Evolutionary conservation across 129 eudicot species (phyloP).

Genomic region (Arctium lappa): DNA sequence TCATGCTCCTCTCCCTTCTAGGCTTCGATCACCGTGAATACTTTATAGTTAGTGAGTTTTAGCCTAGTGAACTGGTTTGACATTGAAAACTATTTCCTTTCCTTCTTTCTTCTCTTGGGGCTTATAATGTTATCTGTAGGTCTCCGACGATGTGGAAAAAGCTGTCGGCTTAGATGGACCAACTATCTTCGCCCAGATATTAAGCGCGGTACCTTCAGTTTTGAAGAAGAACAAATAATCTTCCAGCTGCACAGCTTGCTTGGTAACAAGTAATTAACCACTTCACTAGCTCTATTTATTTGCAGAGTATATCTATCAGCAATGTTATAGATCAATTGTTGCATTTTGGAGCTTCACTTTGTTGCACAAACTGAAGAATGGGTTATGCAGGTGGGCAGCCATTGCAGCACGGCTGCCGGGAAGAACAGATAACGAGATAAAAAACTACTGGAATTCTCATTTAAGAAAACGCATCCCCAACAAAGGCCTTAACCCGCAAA

Average conservation of each 20-base stretch:
- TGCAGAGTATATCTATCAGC: not conserved
- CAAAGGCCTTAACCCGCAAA: slow-evolving; percentile 19
- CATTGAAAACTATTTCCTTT: not conserved
- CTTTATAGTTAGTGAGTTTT: not conserved
- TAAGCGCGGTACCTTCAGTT: slow-evolving; percentile 74
- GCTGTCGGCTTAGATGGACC: slow-evolving; percentile 93
- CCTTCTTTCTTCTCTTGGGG: not conserved
- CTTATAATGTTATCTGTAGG: slow-evolving; percentile 32
- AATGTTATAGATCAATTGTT: not conserved
- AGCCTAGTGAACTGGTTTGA: slow-evolving; percentile 4
- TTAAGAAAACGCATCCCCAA: slow-evolving; percentile 29
- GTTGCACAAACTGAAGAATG: slow-evolving; percentile 4
- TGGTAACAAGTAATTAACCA: slow-evolving; percentile 75
- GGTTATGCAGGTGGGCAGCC: slow-evolving; percentile 33
- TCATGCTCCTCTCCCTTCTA: not conserved
- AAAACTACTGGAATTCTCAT: slow-evolving; percentile 34
- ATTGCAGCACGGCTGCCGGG: slow-evolving; percentile 41
- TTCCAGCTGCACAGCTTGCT: slow-evolving; percentile 55
- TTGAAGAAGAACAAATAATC: slow-evolving; percentile 64
- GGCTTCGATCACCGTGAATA: not conserved
- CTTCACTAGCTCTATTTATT: slow-evolving; percentile 8
- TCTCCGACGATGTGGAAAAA: slow-evolving; percentile 83
- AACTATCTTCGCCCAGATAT: slow-evolving; percentile 91
- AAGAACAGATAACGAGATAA: slow-evolving; percentile 44
- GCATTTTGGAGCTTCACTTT: not conserved